Conservation (phyloP, 2,329 filamentous ascomycete genomes). For the Claviceps humidiphila region DNA sequence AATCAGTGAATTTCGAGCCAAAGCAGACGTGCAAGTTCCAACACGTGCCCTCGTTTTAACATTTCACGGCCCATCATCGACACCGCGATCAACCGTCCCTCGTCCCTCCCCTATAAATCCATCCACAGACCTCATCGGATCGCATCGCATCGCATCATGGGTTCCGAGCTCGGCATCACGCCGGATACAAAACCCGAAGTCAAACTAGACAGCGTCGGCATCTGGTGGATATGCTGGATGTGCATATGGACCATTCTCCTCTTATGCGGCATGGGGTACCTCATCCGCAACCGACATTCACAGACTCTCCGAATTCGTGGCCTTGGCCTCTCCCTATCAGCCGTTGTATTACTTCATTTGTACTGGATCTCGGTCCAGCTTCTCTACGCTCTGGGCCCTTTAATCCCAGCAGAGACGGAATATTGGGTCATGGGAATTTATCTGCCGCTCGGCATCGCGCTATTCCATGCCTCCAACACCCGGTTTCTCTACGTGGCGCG, state of each 20-base stretch:
- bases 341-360: slow-evolving; percentile 25
- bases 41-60: not conserved
- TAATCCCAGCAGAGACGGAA: slow-evolving; percentile 35
- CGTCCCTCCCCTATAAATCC: too few relatives aligned
- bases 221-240: slow-evolving; percentile 22
- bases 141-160: slow-evolving; percentile 10
- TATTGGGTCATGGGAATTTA: slow-evolving; percentile 55
- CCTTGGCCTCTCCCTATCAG: slow-evolving; percentile 24
- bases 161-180: slow-evolving; percentile 14
- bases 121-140: too few relatives aligned
- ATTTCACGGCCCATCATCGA: not conserved
- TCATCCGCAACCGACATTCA: slow-evolving; percentile 21
- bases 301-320: slow-evolving; percentile 27
- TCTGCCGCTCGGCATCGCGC: slow-evolving; percentile 48
- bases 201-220: slow-evolving; percentile 16
- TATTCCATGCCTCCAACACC: slow-evolving; percentile 51
- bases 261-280: slow-evolving; percentile 24
- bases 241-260: slow-evolving; percentile 22
- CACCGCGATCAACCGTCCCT: not conserved
- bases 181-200: slow-evolving; percentile 9
- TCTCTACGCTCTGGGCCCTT: slow-evolving; percentile 21
- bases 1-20: not conserved
- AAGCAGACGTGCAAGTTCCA: not conserved
- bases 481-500: slow-evolving; percentile 45
- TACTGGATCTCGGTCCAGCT: slow-evolving; percentile 28